Base-by-base conservation (phyloP, 495 filamentous ascomycete species). In the Aspergillus indologenus region DNA sequence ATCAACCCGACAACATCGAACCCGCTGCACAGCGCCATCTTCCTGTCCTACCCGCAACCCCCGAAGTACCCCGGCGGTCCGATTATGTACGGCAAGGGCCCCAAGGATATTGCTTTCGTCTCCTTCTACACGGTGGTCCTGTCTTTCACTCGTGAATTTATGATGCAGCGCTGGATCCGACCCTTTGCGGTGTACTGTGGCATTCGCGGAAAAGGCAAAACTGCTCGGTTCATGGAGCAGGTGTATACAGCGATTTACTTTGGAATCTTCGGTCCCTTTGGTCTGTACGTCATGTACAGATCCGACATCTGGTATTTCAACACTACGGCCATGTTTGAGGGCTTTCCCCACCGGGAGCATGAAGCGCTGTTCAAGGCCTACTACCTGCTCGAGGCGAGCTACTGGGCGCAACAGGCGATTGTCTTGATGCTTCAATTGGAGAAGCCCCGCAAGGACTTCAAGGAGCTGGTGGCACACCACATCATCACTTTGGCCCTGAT, bases 221-320 rank as follows among this genome's bases (percentile, higher is more conserved):
- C 92, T 53, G 81, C 89, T 11, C 87, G 94, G 17, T 98, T 96
- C 80, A 95, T 97, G 90, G 94, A 98, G 73, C 94, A 98, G 74
- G 83, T 89, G 63, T 98, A 98, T 77, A 97, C 93, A 1, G 94
- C 91, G n/a, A 79, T 97, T 29, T 98, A 98, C 78, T 97, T 97
- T 67, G 84, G 74, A 11, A 66, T 96, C 54, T 85, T 96, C 56
- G 91, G 91, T 5, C 94, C 95, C 1, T 85, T 84, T 46, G 94
- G 94, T 45, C 74, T 98, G 70, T 98, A 89, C 64, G 90, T 98
- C 58, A 98, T 98, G 95, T 87, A 80, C 62, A 80, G 83, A 23
- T 90, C 91, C 8, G 87, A 91, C 12, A 83, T 98, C n/a, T 98
- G 94, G 94, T 98, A 96, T 71, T 98, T 98, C 82, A 92, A 96